Evolutionary conservation across 768 basidiomycete species (phyloP).

Genomic region (Trametopsis cervina): DNA sequence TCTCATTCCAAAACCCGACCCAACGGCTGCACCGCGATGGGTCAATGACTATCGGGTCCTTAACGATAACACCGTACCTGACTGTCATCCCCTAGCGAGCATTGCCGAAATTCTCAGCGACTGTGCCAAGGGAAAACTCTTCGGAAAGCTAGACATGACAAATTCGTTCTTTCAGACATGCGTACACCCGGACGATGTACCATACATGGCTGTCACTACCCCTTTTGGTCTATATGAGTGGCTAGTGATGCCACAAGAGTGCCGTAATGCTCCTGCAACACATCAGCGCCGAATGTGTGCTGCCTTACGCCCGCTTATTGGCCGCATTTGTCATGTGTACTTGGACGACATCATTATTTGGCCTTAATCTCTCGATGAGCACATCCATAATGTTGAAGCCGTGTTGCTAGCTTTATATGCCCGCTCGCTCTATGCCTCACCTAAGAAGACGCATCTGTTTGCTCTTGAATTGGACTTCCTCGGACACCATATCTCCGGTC

Average conservation of each 20-base stretch:
- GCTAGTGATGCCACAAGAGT: slow-evolving; percentile 34
- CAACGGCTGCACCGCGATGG: slow-evolving; percentile 16
- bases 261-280: slow-evolving; percentile 26
- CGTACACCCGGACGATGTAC: slow-evolving; percentile 24
- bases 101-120: slow-evolving; percentile 22
- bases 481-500: slow-evolving; percentile 23
- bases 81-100: slow-evolving; percentile 11
- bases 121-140: slow-evolving; percentile 30
- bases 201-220: slow-evolving; percentile 29
- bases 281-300: slow-evolving; percentile 16
- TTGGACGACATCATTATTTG: slow-evolving; percentile 41
- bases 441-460: slow-evolving; percentile 24
- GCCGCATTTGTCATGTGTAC: slow-evolving; percentile 37
- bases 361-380: slow-evolving; percentile 28
- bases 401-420: slow-evolving; percentile 23
- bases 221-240: slow-evolving; percentile 34
- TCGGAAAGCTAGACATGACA: slow-evolving; percentile 33
- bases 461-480: too few species aligned
- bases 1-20: slow-evolving; percentile 30
- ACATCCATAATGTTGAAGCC: slow-evolving; percentile 23
- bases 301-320: slow-evolving; percentile 28
- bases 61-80: slow-evolving; percentile 15
- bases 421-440: slow-evolving; percentile 25
- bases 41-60: slow-evolving; percentile 17
- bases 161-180: slow-evolving; percentile 34